Percentiles rank a stretch among this genome's conserved stretches.
Evolutionary conservation across 768 basidiomycete species (phyloP).

Genomic region (Xerocomellus amylosporus): DNA sequence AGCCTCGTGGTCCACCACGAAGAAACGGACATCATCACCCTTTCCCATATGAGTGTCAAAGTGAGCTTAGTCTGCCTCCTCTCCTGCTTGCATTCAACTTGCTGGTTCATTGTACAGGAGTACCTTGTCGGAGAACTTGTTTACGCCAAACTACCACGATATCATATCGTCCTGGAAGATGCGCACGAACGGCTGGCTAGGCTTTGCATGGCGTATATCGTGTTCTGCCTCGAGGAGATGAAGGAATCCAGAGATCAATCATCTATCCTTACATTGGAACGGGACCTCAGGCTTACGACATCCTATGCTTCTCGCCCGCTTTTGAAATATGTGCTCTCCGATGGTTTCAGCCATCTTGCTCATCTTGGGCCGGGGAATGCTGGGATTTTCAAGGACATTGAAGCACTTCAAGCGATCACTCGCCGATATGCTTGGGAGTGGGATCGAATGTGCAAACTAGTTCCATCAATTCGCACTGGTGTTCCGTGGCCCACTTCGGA

Average conservation of each 20-base stretch:
- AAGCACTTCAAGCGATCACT: not conserved
- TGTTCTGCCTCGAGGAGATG: constrained; percentile 2
- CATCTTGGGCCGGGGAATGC: not conserved
- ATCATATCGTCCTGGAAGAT: constrained; percentile 2
- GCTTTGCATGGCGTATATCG: constrained; percentile 7
- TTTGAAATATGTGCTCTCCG: constrained; percentile 2
- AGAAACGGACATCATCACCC: constrained; percentile 2
- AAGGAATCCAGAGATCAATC: not conserved
- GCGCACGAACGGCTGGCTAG: constrained; percentile 3
- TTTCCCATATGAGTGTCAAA: constrained; percentile 12
- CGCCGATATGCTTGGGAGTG: not conserved
- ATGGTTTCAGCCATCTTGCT: not conserved
- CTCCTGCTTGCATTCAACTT: too few species aligned
- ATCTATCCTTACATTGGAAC: not conserved
- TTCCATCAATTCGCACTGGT: not conserved
- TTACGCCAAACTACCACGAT: not conserved
- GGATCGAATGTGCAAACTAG: not conserved
- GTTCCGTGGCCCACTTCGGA: not conserved
- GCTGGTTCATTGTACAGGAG: not conserved
- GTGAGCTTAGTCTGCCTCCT: not conserved
- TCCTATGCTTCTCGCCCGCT: not conserved
- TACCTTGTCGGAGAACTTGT: constrained; percentile 4
- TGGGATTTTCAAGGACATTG: not conserved
- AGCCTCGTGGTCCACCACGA: constrained; percentile 5
- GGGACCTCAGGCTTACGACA: too few species aligned